Percentiles rank a stretch among this genome's conserved stretches.
These are phyloP conservation scores for Venturia effusa DNA, from an alignment of 2,329 filamentous ascomycete genomes.

Conservation along the genomic window DNA sequence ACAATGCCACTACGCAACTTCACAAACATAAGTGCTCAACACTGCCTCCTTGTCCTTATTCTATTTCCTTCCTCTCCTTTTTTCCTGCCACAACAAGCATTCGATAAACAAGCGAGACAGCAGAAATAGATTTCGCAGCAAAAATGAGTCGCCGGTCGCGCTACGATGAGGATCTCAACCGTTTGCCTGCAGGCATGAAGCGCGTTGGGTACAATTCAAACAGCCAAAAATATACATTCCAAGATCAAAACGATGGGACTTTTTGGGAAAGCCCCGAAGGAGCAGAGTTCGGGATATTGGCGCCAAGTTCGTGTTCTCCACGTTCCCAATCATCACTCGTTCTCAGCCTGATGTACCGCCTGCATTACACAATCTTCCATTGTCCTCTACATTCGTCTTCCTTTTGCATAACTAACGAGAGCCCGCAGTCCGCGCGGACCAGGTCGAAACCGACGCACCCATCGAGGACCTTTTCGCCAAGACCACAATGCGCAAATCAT, in stretches of 20 bases:
- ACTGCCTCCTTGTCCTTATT: not conserved
- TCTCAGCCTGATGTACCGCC: no score
- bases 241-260: conserved; percentile 34
- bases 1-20: not conserved
- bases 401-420: no score
- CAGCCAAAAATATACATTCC: conserved; percentile 42
- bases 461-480: not conserved
- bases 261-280: conserved; percentile 42
- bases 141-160: not conserved
- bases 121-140: no score
- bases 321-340: no score
- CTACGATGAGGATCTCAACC: conserved; percentile 32
- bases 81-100: not conserved
- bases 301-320: conserved; percentile 9
- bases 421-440: not conserved
- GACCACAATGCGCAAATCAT: not conserved
- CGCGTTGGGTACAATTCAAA: conserved; percentile 48
- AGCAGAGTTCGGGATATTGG: conserved; percentile 40
- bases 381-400: no score
- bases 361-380: no score
- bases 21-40: not conserved
- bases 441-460: not conserved
- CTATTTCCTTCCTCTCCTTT: not conserved
- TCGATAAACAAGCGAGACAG: not conserved
- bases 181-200: conserved; percentile 45